These are phyloP conservation scores for Betula pendula DNA, from an alignment of 306 rosid genomes.

Conservation along the genomic window DNA sequence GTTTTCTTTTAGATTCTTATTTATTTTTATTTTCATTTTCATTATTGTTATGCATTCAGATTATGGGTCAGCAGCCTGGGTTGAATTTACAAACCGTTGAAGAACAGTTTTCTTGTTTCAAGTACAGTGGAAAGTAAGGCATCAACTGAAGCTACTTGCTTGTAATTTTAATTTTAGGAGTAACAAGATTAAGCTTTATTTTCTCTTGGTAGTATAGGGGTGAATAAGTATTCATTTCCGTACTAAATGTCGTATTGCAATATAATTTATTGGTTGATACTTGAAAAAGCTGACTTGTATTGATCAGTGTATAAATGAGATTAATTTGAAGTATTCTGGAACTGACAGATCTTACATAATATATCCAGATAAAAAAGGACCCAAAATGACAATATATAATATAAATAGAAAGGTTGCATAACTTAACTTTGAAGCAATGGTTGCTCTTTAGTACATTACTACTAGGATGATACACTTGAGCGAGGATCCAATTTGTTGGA, in stretches of 20 bases:
- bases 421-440: neutral
- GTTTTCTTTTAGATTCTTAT: constrained; percentile 26
- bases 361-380: neutral
- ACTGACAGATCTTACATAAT: neutral
- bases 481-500: neutral
- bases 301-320: neutral
- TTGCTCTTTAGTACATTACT: neutral
- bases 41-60: constrained; percentile 36
- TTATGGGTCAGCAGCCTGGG: constrained; percentile 46
- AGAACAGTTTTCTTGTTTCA: constrained; percentile 62
- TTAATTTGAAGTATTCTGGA: neutral
- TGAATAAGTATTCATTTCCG: neutral
- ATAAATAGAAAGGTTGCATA: neutral
- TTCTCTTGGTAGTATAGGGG: neutral
- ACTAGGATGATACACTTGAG: neutral
- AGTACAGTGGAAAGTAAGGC: constrained; percentile 47
- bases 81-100: constrained; percentile 51
- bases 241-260: neutral
- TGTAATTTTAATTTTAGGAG: constrained; percentile 6
- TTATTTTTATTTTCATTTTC: neutral
- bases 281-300: neutral
- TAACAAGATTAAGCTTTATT: neutral
- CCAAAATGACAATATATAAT: neutral
- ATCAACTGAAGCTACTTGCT: constrained; percentile 26
- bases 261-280: neutral